Base-by-base conservation (phyloP, 2,329 filamentous ascomycete species). In the Helotiales sp. region DNA sequence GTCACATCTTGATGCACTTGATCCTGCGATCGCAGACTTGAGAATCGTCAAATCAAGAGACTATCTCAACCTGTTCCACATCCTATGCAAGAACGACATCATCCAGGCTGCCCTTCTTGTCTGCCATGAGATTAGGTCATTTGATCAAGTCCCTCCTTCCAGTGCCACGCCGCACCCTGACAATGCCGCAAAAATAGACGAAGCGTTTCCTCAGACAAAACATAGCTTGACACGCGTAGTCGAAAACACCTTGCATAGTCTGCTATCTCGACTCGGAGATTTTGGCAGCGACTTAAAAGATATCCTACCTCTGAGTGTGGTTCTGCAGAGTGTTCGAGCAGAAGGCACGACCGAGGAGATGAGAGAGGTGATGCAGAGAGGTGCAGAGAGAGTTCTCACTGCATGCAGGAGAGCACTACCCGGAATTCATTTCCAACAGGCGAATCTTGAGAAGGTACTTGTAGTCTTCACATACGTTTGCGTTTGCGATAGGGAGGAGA, bases 211-310 rank as follows among this genome's bases (percentile, higher is more conserved):
- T 13, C 68, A 70, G 58, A 71, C 69, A 2, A 77, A 77, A 59
- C 72, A 72, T 10, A 75, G 69, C 26, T 63, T 79, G 4, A 73
- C 66, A 4, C 69, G 73, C 1, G 69, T 74, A 1, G 73, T 77
- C 5, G 75, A 79, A 37, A 73, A 74, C 20, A 75, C 77, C 1
- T 70, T 78, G 1, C 75, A 75, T 17, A 72, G 71, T 2, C 58
- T 78, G 10, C 71, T 75, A 1, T 72, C 74, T 45, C 66, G 74
- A 6, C 69, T 78, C 3, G 71, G 73, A 15, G 70, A 75, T 32
- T 72, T 69, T 43, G 74, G 74, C 3, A 76, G 71, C 59, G 77
- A 76, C 52, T 45, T 77, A 5, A 79, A 78, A 55, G 73, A 77
- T 32, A 65, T 78, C 10, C 49, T 78, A 2, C 72, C 77, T 1